Percentiles rank a stretch among this genome's conserved stretches.
These are phyloP conservation scores for Penicillium chermesinum DNA, from an alignment of 495 filamentous ascomycete species.

Conservation along the genomic window DNA sequence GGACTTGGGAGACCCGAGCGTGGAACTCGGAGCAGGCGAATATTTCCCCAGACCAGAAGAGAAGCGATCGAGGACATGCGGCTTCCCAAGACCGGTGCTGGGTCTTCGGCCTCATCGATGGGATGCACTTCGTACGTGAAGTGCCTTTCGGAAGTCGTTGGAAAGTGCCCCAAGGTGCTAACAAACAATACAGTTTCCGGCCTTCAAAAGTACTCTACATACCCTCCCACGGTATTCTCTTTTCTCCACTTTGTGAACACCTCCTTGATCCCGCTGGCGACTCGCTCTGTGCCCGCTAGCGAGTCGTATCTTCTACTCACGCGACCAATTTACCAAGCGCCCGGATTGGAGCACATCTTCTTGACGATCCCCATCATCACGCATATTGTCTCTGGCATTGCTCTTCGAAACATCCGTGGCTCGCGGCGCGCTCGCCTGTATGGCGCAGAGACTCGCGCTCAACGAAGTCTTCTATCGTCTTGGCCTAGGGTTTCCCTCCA, in stretches of 20 bases:
- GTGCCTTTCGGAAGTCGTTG: background rate
- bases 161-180: constrained; percentile 3
- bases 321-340: constrained; percentile 74
- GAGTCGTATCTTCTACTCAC: constrained; percentile 59
- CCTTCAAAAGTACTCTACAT: constrained; percentile 81
- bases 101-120: constrained; percentile 57
- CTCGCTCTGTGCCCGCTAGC: constrained; percentile 46
- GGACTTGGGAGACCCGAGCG: constrained; percentile 50
- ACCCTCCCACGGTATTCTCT: constrained; percentile 75
- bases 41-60: constrained; percentile 45
- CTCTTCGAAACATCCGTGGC: constrained; percentile 68
- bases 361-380: constrained; percentile 41
- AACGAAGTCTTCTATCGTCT: constrained; percentile 33
- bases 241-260: constrained; percentile 74
- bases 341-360: constrained; percentile 41
- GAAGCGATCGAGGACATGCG: constrained; percentile 9
- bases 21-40: constrained; percentile 49
- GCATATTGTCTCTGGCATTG: constrained; percentile 62
- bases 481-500: constrained; percentile 68
- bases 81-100: constrained; percentile 31
- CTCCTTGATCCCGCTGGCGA: constrained; percentile 65
- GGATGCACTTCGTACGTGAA: constrained; percentile 55
- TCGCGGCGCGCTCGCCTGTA: constrained; percentile 63
- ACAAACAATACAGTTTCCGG: constrained; percentile 55
- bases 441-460: constrained; percentile 50